A percentile compares a stretch with the other conserved stretches of the same genome.
Conservation (phyloP, 1,284 basidiomycete species). For the Acaromyces ingoldii region DNA sequence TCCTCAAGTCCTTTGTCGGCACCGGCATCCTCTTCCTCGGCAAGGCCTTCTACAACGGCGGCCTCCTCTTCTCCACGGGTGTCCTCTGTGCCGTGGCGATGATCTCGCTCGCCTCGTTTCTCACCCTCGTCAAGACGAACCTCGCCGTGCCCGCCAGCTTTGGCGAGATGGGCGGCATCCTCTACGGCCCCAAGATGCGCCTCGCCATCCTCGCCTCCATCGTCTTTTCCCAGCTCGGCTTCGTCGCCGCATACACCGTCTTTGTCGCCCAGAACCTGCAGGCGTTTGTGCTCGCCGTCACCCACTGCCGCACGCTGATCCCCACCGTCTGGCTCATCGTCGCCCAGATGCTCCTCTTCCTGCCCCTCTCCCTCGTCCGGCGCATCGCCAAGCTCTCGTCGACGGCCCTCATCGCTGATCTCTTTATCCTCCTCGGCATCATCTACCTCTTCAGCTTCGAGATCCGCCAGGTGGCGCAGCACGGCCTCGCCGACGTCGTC, state of each 20-base stretch:
- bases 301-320: constrained; percentile 68
- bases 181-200: constrained; percentile 92
- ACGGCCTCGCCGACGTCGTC: constrained; percentile 63
- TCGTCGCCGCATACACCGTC: constrained; percentile 86
- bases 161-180: constrained; percentile 87
- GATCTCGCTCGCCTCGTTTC: constrained; percentile 88
- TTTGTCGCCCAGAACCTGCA: constrained; percentile 90
- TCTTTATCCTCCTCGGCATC: constrained; percentile 81
- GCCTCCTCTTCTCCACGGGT: constrained; percentile 79
- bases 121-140: constrained; percentile 83
- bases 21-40: constrained; percentile 94
- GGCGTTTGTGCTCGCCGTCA: constrained; percentile 74
- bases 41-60: constrained; percentile 95
- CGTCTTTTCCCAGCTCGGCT: constrained; percentile 78
- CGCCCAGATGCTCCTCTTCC: constrained; percentile 75
- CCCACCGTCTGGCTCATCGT: constrained; percentile 76
- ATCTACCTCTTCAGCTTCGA: constrained; percentile 51
- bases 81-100: constrained; percentile 75
- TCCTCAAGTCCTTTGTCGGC: constrained; percentile 82
- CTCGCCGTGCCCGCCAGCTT: constrained; percentile 86
- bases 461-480: constrained; percentile 27
- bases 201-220: constrained; percentile 82
- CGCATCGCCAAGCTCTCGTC: constrained; percentile 69
- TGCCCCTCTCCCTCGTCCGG: constrained; percentile 45
- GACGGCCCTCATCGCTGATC: constrained; percentile 88